Evolutionary conservation across 2,329 filamentous ascomycete species (phyloP), one percentile per base, ranked within the genome.

Genomic region (Rhytidhysteron rufulum): DNA sequence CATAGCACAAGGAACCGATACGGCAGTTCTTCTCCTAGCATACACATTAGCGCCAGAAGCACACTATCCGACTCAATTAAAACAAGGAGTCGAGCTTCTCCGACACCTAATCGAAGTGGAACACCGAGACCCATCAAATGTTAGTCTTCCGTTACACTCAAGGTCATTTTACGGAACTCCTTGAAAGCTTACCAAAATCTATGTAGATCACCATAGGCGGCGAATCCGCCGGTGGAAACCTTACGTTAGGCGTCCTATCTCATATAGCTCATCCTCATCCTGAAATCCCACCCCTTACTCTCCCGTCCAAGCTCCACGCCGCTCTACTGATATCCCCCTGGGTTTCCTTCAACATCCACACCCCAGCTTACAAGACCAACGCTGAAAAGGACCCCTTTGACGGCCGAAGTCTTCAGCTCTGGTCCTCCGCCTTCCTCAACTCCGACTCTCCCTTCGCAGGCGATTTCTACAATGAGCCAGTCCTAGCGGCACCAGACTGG

Each of bases 241-340:
- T 78, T 4, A 54, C 61, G 8, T 42, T 76, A 2, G 57, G 56
- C 3, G 46, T 78, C 1, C 58, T 77, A 4, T 73, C 71, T 1
- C 75, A 78, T 51, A 56, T 78, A 31, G 58, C 71, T 0, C 80
- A 83, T 51, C 77, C 80, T 0, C 79, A 82, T 44, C 69, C 75
- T 0, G 65, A 73, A 1, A 68, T 80, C 31, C 56, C 68, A 1
- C 57, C 63, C 0, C 42, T 81, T 16, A 40, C 55, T 0, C 54
- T 78, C 5, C 51, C 59, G 0, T 55, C 54, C 3, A 70, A 68
- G 7, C 60, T 83, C 13, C 69, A 69, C 2, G 77, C 70, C 3
- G 68, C 72, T 0, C 52, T 81, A 6, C 64, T 82, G 5, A 72
- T 83, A 40, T 74, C 72, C 0, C 80, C 80, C 0, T 84, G 80